These are phyloP conservation scores for Fagopyrum tataricum DNA, from an alignment of 148 eudicot species.

Conservation along the genomic window DNA sequence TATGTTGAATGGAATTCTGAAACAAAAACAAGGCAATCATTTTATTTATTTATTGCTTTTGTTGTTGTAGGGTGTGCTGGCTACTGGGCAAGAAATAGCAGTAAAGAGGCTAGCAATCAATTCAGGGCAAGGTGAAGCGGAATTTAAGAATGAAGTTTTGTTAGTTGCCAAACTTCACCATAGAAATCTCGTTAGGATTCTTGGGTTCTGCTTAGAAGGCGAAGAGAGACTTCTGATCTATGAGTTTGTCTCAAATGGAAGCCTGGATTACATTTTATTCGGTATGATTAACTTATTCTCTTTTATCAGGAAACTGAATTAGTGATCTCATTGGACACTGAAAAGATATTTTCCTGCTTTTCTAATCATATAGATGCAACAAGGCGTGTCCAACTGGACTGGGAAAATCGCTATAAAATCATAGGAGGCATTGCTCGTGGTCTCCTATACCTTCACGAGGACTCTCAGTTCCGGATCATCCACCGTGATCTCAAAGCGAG, in stretches of 20 bases:
- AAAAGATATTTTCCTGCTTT: not conserved
- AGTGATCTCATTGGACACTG: not conserved
- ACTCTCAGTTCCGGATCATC: slow-evolving; percentile 25
- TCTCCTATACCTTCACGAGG: slow-evolving; percentile 32
- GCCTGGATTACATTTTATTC: slow-evolving; percentile 27
- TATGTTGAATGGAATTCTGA: not conserved
- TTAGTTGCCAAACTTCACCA: slow-evolving; percentile 13
- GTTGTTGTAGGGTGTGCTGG: not conserved
- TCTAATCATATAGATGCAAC: not conserved
- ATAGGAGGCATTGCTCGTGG: slow-evolving; percentile 39
- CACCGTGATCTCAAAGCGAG: slow-evolving; percentile 35
- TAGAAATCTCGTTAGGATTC: slow-evolving; percentile 15
- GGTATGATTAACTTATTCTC: slow-evolving; percentile 12
- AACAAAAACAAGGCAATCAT: not conserved
- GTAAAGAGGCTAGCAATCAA: slow-evolving; percentile 10
- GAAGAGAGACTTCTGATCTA: slow-evolving; percentile 26
- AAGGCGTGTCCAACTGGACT: slow-evolving; percentile 17
- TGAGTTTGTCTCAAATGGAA: slow-evolving; percentile 24
- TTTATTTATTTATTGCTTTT: not conserved
- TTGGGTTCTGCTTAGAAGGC: slow-evolving; percentile 24
- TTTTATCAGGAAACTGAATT: not conserved
- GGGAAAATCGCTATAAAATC: slow-evolving; percentile 32
- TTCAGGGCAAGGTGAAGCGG: slow-evolving; percentile 18
- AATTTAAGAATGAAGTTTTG: slow-evolving; percentile 20
- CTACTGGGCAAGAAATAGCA: slow-evolving; percentile 18